Percentiles rank a stretch among this genome's conserved stretches.
Evolutionary conservation across 75 land plant species (phyloP).

Genomic region (Pinus tabuliformis): DNA sequence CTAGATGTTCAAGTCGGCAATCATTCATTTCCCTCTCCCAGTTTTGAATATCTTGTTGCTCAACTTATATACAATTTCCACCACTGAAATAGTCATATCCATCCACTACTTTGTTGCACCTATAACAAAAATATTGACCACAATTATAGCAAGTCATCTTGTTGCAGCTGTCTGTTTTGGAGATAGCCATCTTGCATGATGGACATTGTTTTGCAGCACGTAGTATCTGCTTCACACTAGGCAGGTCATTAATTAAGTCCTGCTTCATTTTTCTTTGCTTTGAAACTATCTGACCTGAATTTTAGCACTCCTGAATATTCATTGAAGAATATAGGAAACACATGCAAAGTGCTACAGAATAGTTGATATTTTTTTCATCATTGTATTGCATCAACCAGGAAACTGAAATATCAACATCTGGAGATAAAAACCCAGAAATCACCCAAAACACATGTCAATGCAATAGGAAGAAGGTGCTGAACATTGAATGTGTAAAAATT

Average conservation of each 20-base stretch:
- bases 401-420: no score
- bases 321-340: no score
- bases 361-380: constrained; percentile 17
- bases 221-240: constrained; percentile 44
- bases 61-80: constrained; percentile 54
- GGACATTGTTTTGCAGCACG: not conserved
- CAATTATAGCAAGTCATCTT: constrained; percentile 88
- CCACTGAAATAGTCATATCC: constrained; percentile 84
- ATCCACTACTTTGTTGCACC: constrained; percentile 59
- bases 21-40: constrained; percentile 62
- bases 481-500: no score
- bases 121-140: constrained; percentile 77
- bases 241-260: constrained; percentile 67
- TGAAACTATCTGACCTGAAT: no score
- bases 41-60: constrained; percentile 37
- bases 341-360: no score
- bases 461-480: no score
- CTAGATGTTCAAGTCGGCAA: constrained; percentile 32
- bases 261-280: no score
- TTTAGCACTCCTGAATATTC: no score
- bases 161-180: constrained; percentile 63
- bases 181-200: no score
- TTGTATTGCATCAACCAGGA: constrained; percentile 54
- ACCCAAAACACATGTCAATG: no score
- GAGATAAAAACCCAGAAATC: no score